A percentile compares a stretch with the other conserved stretches of the same genome.
phyloP scores from a whole-genome alignment of 1,284 basidiomycete species.

The Puccinia polysora region DNA sequence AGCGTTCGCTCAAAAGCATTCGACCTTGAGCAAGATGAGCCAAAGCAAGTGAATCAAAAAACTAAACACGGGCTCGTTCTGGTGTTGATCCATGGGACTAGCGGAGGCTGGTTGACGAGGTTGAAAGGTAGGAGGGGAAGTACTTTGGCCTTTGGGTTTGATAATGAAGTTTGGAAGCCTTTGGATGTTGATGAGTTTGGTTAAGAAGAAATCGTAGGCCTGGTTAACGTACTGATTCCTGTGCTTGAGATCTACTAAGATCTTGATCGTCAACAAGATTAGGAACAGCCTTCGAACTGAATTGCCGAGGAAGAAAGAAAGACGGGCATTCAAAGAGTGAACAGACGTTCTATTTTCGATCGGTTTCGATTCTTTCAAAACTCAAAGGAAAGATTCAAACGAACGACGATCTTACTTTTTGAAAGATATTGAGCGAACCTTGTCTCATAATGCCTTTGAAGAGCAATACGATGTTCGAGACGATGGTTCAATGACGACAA shows the following conservation, averaged over 20 bases:
- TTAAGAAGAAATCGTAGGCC: not conserved
- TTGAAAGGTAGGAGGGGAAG: not conserved
- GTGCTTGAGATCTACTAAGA: conserved; percentile 9
- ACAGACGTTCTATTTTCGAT: not conserved
- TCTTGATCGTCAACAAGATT: conserved; percentile 24
- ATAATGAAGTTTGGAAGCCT: not conserved
- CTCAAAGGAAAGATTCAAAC: not conserved
- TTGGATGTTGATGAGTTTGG: not conserved
- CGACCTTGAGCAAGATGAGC: conserved; percentile 1
- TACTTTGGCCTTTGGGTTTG: not conserved
- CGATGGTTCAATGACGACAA: not conserved
- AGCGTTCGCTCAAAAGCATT: conserved; percentile 9
- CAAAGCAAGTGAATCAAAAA: conserved; percentile 1
- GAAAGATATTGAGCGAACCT: conserved; percentile 2
- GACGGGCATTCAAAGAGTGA: not conserved
- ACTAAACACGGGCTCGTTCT: not conserved
- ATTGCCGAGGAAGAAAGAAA: not conserved
- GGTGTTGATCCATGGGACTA: no score
- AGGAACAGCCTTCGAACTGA: conserved; percentile 9
- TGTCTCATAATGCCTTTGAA: conserved; percentile 4
- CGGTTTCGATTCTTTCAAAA: not conserved
- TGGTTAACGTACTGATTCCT: not conserved
- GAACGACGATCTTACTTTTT: not conserved
- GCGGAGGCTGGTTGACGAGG: no score
- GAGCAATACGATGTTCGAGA: conserved; percentile 15